Evolutionary conservation across 1,139 yeast species (phyloP), one percentile per base, ranked within the genome.

Genomic region (Diutina rugosa): DNA sequence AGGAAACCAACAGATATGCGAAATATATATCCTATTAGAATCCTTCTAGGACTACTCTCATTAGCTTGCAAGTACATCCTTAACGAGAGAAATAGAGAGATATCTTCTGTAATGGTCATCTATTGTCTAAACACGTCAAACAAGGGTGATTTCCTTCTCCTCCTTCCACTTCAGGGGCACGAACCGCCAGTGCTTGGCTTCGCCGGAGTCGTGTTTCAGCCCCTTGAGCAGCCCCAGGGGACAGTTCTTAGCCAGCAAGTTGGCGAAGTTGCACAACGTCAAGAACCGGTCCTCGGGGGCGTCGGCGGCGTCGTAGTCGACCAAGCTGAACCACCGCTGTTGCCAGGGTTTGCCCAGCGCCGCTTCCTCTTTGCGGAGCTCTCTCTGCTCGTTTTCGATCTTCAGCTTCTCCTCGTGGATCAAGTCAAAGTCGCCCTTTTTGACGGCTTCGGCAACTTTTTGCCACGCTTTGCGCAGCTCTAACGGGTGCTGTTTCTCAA

Each of bases 381-480:
- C 91, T 64, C 98, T 83, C 74, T 91, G 97, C 47, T 75, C 79
- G 66, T 87, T 86, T 72, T 91, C 98, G 63, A 91, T 79, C 67
- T 76, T 73, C 16, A 90, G 76, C 75, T 91, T 91, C 65, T 87
- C 90, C 60, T 73, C 72, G 64, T 84, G 84, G 63, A 90, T 89
- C 61, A 78, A 69, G 62, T 88, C 90, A 68, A 79, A 88, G 68
- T 90, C 87, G 51, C 91, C 85, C 52, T 73, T 70, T 59, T 77
- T 80, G 62, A 90, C 86, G 16, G 97, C 97, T n/a, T 79, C 89
- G 1, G 97, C 96, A 45, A 91, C 97, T 63, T 83, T 80, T 49
- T 65, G 63, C 98, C 98, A 91, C 18, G 97, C 96, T 61, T 74
- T 80, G 72, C 96, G 83, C 57, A 88, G 77, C 71, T 91, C 97